These are phyloP conservation scores for Ophiocordyceps camponoti-leonardi DNA, from an alignment of 2,329 filamentous ascomycete species.

Conservation along the genomic window DNA sequence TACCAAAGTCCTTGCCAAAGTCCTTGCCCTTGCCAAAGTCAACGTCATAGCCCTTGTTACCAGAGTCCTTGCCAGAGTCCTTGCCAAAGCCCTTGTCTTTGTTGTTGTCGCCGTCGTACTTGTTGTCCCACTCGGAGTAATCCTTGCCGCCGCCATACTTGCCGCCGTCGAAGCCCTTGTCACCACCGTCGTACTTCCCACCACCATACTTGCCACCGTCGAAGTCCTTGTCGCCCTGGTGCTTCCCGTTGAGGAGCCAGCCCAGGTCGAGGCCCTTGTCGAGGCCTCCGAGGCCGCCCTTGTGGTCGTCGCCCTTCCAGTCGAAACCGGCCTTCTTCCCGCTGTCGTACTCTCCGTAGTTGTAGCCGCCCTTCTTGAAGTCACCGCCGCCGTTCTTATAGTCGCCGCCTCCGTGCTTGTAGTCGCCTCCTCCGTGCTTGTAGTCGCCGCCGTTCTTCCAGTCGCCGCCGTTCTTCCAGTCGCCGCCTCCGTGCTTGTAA, in stretches of 20 bases:
- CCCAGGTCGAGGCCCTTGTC: not conserved
- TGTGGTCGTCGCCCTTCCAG: not conserved
- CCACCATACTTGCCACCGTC: not conserved
- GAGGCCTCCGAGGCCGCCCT: not conserved
- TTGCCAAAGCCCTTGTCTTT: not conserved
- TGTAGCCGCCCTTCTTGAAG: not conserved
- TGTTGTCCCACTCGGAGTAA: not conserved
- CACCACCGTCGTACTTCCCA: not conserved
- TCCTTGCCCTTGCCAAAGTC: too few relatives aligned
- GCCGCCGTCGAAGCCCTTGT: not conserved
- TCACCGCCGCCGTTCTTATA: not conserved
- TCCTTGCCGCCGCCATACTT: not conserved
- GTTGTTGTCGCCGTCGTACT: not conserved
- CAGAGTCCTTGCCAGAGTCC: not conserved
- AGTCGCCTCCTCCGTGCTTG: not conserved
- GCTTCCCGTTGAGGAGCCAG: not conserved
- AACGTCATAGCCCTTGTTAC: not conserved
- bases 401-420: not conserved
- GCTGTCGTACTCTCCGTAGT: not conserved
- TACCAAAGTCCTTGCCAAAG: not conserved
- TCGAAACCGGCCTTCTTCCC: not conserved
- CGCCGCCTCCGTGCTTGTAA: not conserved
- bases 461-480: not conserved
- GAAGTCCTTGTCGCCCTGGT: not conserved
- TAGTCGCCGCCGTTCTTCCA: not conserved